Evolutionary conservation across 345 rosid species (phyloP), one percentile per base, ranked within the genome.

Genomic region (Angophora floribunda): DNA sequence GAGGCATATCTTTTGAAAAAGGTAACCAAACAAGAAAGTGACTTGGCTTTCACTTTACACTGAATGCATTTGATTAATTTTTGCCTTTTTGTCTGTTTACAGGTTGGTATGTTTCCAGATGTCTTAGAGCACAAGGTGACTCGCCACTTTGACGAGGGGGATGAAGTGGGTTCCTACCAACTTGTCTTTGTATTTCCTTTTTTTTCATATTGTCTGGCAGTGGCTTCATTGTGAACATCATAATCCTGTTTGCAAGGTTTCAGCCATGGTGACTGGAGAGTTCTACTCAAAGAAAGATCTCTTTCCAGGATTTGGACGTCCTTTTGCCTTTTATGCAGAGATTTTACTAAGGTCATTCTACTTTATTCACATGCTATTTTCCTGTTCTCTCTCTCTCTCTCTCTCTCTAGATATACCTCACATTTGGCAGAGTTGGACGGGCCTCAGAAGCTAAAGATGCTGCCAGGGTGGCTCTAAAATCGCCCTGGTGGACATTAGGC

Each of bases 401-500:
- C 57, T 52, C 57, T 52, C 67, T 28, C 75, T 87, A 51, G 19
- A 87, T 75, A 85, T 85, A 67, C 67, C 49, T 85, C 88, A 55
- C 52, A 90, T 24, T 88, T 78, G 91, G 85, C 88, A 97, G 99
- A 91, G 96, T 95, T 47, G 96, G 97, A 87, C 93, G 95, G 59
- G 88, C 85, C 53, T 91, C 95, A 17, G 99, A 97, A 90, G 98
- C 98, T 86, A 96, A 97, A 93, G 98, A 96, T 65, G 93, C 99
- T 9, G 98, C 99, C 45, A 95, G 99, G 93, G 96, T 93, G 67
- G 96, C 97, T 88, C 88, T 97, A 86, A 96, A 93, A 92, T 95
- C 97, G 78, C 99, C 99, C 61, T 97, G 98, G 98, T 97, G 98
- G 99, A 97, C 97, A 14, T 90, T 96, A 90, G 98, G 99, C 86